phyloP scores from a whole-genome alignment of 2,329 filamentous ascomycete species.

The Ceratocystis variospora region DNA sequence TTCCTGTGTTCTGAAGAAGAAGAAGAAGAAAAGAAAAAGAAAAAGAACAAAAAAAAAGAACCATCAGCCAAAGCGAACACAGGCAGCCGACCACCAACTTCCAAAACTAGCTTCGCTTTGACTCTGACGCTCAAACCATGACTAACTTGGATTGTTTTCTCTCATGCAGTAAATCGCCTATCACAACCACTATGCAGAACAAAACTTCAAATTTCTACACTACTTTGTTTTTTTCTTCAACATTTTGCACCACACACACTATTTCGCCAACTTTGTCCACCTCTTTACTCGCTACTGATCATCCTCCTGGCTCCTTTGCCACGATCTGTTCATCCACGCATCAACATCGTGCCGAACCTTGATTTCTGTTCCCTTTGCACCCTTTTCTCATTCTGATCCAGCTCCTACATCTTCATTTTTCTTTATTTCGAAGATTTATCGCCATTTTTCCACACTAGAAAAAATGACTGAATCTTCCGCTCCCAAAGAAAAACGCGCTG shows the following conservation, averaged over 20 bases:
- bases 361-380: background rate
- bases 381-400: background rate
- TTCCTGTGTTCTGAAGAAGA: background rate
- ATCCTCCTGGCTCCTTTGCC: constrained; percentile 10
- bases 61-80: background rate
- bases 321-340: constrained; percentile 4
- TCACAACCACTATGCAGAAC: constrained; percentile 16
- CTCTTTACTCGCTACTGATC: constrained; percentile 10
- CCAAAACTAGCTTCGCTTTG: background rate
- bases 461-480: background rate
- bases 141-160: constrained; percentile 5
- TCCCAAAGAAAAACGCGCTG: constrained; percentile 26
- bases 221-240: constrained; percentile 9
- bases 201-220: constrained; percentile 12
- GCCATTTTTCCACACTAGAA: background rate
- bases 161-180: constrained; percentile 7
- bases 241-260: constrained; percentile 3
- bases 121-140: background rate
- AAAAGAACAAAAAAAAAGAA: background rate
- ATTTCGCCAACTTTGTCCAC: constrained; percentile 5
- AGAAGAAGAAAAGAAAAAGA: background rate
- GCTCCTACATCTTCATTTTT: background rate
- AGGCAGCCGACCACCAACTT: background rate
- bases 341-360: constrained; percentile 13
- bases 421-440: background rate